A percentile compares a stretch with the other conserved stretches of the same genome.
phyloP scores from a whole-genome alignment of 2,329 filamentous ascomycete species.

The Neoarthrinium moseri region DNA sequence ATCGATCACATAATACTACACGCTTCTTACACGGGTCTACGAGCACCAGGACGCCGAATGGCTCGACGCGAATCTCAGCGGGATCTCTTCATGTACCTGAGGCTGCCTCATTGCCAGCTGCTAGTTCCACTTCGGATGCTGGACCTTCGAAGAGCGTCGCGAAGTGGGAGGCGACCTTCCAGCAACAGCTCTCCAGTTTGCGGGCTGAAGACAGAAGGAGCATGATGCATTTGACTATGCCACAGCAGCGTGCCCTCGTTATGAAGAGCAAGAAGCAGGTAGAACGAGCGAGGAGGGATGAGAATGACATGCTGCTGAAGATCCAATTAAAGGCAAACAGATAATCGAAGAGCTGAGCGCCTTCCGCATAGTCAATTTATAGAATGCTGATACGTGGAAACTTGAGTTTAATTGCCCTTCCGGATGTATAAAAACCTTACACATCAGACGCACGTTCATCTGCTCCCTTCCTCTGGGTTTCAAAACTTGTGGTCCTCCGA shows the following conservation, averaged over 20 bases:
- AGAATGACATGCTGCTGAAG: background rate
- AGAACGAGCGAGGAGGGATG: background rate
- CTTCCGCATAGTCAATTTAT: too few species aligned
- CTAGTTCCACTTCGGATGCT: background rate
- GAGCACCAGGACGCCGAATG: slow-evolving; percentile 11
- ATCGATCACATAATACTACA: background rate
- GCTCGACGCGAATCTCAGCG: slow-evolving; percentile 10
- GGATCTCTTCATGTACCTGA: too few species aligned
- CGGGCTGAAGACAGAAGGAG: slow-evolving; percentile 19
- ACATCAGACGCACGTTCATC: too few species aligned
- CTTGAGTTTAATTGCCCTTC: too few species aligned
- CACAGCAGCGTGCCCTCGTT: slow-evolving; percentile 21
- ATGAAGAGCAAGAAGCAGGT: slow-evolving; percentile 10
- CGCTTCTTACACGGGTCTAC: slow-evolving; percentile 2
- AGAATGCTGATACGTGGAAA: too few species aligned
- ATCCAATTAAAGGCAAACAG: background rate
- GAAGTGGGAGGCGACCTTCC: slow-evolving; percentile 18
- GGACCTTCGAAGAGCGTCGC: slow-evolving; percentile 11
- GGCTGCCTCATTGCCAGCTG: slow-evolving; percentile 11
- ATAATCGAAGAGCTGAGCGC: too few species aligned
- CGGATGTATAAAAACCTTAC: too few species aligned
- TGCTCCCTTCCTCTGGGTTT: too few species aligned
- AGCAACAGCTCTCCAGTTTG: slow-evolving; percentile 19
- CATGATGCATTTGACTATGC: slow-evolving; percentile 19
- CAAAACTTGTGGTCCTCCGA: too few species aligned